Conservation (phyloP, 2,329 filamentous ascomycete species). For the Pestalotiopsis sp. region DNA sequence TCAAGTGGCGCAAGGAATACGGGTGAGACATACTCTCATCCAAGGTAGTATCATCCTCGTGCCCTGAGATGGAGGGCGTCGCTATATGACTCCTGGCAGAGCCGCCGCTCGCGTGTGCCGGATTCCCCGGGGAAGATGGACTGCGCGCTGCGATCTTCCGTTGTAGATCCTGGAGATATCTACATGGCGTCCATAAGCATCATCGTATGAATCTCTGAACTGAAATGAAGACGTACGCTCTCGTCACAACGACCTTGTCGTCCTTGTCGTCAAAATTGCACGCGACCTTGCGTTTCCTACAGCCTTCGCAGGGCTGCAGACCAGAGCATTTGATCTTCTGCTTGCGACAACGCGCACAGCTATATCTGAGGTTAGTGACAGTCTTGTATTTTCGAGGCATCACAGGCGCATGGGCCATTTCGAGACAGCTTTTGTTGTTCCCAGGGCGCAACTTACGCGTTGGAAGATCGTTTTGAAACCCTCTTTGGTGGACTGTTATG, state of each 20-base stretch:
- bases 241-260: conserved; percentile 50
- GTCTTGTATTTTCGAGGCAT: neutral
- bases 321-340: conserved; percentile 49
- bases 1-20: neutral
- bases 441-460: conserved; percentile 2
- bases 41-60: conserved; percentile 26
- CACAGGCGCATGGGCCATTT: neutral
- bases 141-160: neutral
- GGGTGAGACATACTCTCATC: conserved; percentile 16
- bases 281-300: conserved; percentile 40
- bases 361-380: conserved; percentile 17
- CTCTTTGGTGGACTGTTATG: neutral
- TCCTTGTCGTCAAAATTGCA: conserved; percentile 47
- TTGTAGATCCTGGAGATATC: conserved; percentile 23
- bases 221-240: conserved; percentile 36
- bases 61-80: neutral
- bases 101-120: neutral
- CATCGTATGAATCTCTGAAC: neutral
- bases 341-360: conserved; percentile 44
- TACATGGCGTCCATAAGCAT: conserved; percentile 10
- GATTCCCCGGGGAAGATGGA: neutral
- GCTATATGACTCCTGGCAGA: neutral
- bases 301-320: conserved; percentile 42
- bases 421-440: neutral
- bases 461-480: conserved; percentile 9